Evolutionary conservation across 208 protist species (phyloP).

Genomic region (Leishmania martiniquensis): DNA sequence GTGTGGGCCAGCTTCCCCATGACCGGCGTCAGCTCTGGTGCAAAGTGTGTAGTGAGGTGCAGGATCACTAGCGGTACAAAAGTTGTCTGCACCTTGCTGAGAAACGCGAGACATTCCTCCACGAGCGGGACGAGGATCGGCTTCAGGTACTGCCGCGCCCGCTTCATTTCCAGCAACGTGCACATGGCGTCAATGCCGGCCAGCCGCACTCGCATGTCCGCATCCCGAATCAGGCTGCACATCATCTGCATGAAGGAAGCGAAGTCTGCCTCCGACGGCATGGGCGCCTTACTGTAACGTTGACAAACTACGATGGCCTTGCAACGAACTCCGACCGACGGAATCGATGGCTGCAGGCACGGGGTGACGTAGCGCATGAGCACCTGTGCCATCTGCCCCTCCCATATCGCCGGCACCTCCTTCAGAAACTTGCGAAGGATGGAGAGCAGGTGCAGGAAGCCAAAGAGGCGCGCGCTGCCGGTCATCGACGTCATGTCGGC

Average conservation of each 20-base stretch:
- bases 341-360: constrained; percentile 50
- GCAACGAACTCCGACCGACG: constrained; percentile 67
- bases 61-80: constrained; percentile 83
- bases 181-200: constrained; percentile 85
- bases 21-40: constrained; percentile 76
- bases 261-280: constrained; percentile 71
- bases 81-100: constrained; percentile 84
- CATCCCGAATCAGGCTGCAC: constrained; percentile 62
- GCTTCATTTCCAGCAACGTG: constrained; percentile 85
- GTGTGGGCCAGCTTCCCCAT: constrained; percentile 74
- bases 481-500: constrained; percentile 46
- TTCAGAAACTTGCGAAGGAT: constrained; percentile 83
- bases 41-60: constrained; percentile 88
- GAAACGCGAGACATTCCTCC: constrained; percentile 83
- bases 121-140: constrained; percentile 77
- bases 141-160: constrained; percentile 62
- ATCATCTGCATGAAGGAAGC: constrained; percentile 81
- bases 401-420: constrained; percentile 69
- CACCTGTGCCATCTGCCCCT: constrained; percentile 76
- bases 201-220: constrained; percentile 78
- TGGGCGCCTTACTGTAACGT: constrained; percentile 86
- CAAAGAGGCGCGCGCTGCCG: constrained; percentile 70
- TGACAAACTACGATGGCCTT: constrained; percentile 85
- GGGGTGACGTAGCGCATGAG: constrained; percentile 81
- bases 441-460: constrained; percentile 83